A percentile compares a stretch with the other conserved stretches of the same genome.
Conservation (phyloP, 129 eudicot genomes). For the Solidago caesia region DNA sequence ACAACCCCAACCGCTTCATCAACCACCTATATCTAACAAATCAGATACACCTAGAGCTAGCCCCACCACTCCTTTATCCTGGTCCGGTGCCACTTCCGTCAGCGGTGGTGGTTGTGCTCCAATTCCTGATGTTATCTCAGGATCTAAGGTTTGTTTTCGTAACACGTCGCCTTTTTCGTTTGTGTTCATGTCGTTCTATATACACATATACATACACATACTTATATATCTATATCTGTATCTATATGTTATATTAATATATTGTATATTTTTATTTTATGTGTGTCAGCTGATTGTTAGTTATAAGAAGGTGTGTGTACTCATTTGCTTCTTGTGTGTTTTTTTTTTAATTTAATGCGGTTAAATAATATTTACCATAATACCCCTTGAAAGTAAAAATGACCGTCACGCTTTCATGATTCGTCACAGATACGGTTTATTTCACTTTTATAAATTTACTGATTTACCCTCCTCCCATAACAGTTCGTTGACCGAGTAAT, state of each 20-base stretch:
- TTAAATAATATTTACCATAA: conserved; percentile 31
- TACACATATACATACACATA: too few relatives aligned
- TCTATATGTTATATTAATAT: neutral
- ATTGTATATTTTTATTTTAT: neutral
- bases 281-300: conserved; percentile 36
- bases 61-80: conserved; percentile 72
- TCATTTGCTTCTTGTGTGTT: conserved; percentile 46
- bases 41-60: conserved; percentile 42
- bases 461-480: conserved; percentile 25
- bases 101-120: conserved; percentile 35
- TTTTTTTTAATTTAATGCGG: conserved; percentile 18
- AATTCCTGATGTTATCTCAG: neutral
- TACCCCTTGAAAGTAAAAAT: conserved; percentile 19
- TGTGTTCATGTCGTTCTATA: neutral
- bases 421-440: conserved; percentile 29
- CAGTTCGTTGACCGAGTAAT: conserved; percentile 26
- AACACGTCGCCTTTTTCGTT: conserved; percentile 13
- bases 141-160: neutral
- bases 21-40: conserved; percentile 19
- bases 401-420: conserved; percentile 33
- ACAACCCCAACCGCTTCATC: conserved; percentile 13
- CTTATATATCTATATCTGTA: too few relatives aligned
- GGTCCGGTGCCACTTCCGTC: conserved; percentile 58
- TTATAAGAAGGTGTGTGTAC: conserved; percentile 18
- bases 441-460: conserved; percentile 40